These are phyloP conservation scores for Phytophthora syringae DNA, from an alignment of 352 stramenopile genomes.

Conservation along the genomic window DNA sequence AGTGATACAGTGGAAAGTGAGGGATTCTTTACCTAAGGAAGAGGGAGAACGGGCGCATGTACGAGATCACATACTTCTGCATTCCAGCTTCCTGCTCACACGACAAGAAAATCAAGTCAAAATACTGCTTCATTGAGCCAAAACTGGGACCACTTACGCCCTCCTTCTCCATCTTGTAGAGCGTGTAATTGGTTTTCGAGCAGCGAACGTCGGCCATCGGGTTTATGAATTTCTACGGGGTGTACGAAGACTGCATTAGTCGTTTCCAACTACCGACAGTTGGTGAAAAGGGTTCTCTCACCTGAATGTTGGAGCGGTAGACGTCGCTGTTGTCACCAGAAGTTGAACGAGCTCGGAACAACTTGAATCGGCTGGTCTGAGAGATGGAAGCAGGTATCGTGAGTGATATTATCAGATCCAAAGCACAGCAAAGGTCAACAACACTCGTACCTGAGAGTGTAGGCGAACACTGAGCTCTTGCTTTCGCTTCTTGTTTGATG, in stretches of 20 bases:
- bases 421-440: neutral
- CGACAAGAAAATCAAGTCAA: no score
- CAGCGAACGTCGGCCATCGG: constrained; percentile 74
- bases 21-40: constrained; percentile 61
- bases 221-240: constrained; percentile 84
- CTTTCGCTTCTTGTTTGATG: constrained; percentile 76
- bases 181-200: constrained; percentile 65
- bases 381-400: no score
- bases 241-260: neutral
- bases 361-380: constrained; percentile 50
- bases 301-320: constrained; percentile 59
- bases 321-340: constrained; percentile 40
- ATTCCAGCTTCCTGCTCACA: constrained; percentile 55
- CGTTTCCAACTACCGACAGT: neutral
- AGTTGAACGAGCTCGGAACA: constrained; percentile 50
- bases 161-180: constrained; percentile 87
- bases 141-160: constrained; percentile 40
- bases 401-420: neutral
- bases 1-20: no score
- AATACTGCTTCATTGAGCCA: no score
- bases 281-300: constrained; percentile 7
- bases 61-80: constrained; percentile 84
- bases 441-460: constrained; percentile 48
- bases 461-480: constrained; percentile 72
- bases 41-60: constrained; percentile 78